Evolutionary conservation across 176 grass and related monocot species (phyloP), one percentile per base, ranked within the genome.

Genomic region (Avena sativa): DNA sequence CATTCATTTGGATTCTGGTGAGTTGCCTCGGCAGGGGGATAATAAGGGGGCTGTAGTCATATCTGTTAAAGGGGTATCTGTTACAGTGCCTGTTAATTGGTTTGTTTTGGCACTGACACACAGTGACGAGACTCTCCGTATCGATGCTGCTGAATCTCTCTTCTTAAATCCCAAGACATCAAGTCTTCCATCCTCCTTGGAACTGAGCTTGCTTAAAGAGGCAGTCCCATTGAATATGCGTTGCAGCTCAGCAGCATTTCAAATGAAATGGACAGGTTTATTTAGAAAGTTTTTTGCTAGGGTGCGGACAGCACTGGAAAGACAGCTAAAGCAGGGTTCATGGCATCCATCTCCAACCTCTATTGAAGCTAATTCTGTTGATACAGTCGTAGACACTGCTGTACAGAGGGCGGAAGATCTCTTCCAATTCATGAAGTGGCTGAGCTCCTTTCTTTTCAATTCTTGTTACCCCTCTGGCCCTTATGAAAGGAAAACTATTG

Each of bases 401-500:
- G 43, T 88, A 46, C 68, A 83, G 71, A 93, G 87, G 76, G 91
- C 96, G 16, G 86, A 90, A 74, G 88, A 93, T 63, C 92, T 98
- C 82, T 98, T 95, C 79, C 88, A 94, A 30, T 98, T 96, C 79
- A 94, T 96, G 93, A 91, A 91, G 85, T 98, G 96, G 96, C 47
- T 98, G 49, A 91, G 93, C 78, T 92, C 74, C 70, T 96, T 96
- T 86, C 92, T 98, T 47, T 98, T 98, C 84, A 89, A 86, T 74
- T 98, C 96, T 57, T 98, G 96, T 84, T 98, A 98, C 76, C 96
- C 96, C 56, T 98, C 96, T 58, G 96, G 92, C 61, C 96, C 96
- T 85, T 98, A 98, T 78, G 96, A 98, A 88, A 95, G 96, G 76
- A 98, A 94, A 98, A 96, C 90, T 81, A 98, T 96, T 88, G 93